Conservation (phyloP, 257 asterid genomes). For the Solanum etuberosum region DNA sequence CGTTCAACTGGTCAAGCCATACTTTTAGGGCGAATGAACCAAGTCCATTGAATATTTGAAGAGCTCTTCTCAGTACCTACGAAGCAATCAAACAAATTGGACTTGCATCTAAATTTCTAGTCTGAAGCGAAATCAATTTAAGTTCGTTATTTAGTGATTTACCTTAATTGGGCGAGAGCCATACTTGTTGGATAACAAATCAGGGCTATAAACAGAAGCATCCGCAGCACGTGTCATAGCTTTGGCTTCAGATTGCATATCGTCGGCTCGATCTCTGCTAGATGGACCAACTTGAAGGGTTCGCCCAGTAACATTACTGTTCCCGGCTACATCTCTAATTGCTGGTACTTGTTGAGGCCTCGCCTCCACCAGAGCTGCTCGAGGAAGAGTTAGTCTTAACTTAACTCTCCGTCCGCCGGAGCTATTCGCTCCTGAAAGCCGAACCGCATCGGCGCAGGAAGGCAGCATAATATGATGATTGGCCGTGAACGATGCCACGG, state of each 20-base stretch:
- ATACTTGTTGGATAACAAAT: constrained; percentile 38
- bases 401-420: constrained; percentile 1
- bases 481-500: background rate
- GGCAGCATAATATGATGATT: background rate
- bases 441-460: background rate
- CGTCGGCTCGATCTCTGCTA: constrained; percentile 66
- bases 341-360: constrained; percentile 43
- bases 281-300: constrained; percentile 1
- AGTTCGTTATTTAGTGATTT: background rate
- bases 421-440: background rate
- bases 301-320: constrained; percentile 8
- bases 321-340: constrained; percentile 14
- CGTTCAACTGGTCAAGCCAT: constrained; percentile 67
- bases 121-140: background rate
- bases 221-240: constrained; percentile 84
- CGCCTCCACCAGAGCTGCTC: constrained; percentile 72
- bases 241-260: constrained; percentile 89
- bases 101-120: background rate
- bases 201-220: constrained; percentile 71
- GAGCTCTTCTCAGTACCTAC: constrained; percentile 49
- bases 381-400: constrained; percentile 11
- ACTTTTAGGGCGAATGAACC: constrained; percentile 65
- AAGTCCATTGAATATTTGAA: constrained; percentile 51
- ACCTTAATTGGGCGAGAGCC: constrained; percentile 76
- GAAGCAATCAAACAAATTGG: background rate